Evolutionary conservation across 176 grass and related monocot genomes (phyloP), one percentile per base, ranked within the genome.

Genomic region (Oryza nivara): DNA sequence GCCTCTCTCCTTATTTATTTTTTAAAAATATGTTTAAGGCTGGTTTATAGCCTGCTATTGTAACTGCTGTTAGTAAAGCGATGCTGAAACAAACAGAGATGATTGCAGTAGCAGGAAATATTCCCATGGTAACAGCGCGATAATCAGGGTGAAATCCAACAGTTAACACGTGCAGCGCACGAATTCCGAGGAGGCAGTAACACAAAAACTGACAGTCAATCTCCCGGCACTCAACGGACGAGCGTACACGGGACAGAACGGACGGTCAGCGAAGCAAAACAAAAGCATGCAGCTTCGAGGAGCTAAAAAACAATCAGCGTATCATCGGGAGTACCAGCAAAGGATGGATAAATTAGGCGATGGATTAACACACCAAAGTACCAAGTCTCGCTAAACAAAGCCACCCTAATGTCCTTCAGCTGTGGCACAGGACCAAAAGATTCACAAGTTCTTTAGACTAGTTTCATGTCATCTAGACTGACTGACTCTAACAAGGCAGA

Each of bases 311-410:
- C 35, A 82, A 90, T 11, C 23, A 66, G 17, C 14, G 4, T 12
- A 73, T 47, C 73, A 73, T 34, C 40, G 68, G 38, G 61, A 38
- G 58, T 22, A 78, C 11, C 38, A n/a, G 8, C 58, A 30, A 5
- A 65, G 1, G 26, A 60, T 3, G 6, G 38, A 70, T 83, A 69
- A 48, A 86, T 75, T 82, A 82, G 46, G 79, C 10, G 19, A 52
- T 74, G 71, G 79, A 74, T 75, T 69, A 63, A 73, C 74, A 28
- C 74, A 63, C 28, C 74, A 64, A 63, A 79, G 84, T 80, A 83
- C 84, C 32, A 79, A 68, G 79, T 48, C 20, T 40, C 78, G n/a
- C 68, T 79, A 83, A 86, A 86, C 49, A 83, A 79, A 77, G 43
- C 44, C 20, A 80, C 48, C 77, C 69, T 52, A 19, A 80, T 44